Evolutionary conservation across 2,329 filamentous ascomycete genomes (phyloP).

Genomic region (Alternaria infectoria): DNA sequence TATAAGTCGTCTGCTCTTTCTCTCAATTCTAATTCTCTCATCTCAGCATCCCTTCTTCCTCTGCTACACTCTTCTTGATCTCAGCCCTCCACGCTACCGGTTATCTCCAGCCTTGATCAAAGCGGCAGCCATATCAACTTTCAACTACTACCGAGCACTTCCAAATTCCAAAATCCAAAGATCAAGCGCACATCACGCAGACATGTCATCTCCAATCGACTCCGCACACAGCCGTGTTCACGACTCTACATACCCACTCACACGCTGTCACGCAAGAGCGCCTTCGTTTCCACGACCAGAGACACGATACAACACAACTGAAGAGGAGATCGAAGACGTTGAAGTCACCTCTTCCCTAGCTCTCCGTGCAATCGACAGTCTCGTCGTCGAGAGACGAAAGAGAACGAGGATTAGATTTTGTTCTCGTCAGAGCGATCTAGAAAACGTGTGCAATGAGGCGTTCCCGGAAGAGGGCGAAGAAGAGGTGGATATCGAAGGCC

Average conservation of each 20-base stretch:
- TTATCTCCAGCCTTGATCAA: background rate
- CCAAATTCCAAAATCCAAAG: background rate
- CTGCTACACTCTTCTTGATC: background rate
- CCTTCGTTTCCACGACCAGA: background rate
- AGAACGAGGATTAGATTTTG: background rate
- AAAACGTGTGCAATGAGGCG: fast-evolving
- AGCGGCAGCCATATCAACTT: background rate
- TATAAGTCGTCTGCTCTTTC: background rate
- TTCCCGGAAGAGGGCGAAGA: background rate
- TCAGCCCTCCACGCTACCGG: background rate
- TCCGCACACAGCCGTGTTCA: background rate
- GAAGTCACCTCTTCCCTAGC: background rate
- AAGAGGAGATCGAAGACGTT: background rate
- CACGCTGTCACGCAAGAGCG: background rate
- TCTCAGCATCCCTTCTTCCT: background rate
- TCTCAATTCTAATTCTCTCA: background rate
- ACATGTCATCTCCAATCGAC: background rate
- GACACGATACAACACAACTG: background rate
- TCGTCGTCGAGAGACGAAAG: background rate
- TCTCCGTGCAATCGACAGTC: background rate
- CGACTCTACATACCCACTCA: background rate
- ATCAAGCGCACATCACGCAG: background rate
- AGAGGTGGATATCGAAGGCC: background rate
- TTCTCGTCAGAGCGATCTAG: background rate
- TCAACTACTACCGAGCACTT: background rate